phyloP scores from a whole-genome alignment of 2,329 filamentous ascomycete genomes.

The Teratosphaeria gauchensis region DNA sequence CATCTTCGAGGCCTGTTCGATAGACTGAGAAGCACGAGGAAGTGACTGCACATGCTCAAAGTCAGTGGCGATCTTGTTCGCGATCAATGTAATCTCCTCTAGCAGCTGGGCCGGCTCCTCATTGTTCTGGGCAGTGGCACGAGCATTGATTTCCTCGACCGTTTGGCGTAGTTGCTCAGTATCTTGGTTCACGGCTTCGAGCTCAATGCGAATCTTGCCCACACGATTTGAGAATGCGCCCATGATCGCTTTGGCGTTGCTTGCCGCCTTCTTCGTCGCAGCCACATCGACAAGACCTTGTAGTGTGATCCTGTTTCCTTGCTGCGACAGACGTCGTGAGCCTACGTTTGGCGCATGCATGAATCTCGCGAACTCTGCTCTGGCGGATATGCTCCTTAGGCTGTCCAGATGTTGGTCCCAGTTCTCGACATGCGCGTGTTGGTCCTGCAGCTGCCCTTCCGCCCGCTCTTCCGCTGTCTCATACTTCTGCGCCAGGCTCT shows the following conservation, averaged over 20 bases:
- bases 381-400: constrained; percentile 55
- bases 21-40: constrained; percentile 54
- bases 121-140: constrained; percentile 11
- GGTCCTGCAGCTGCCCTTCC: constrained; percentile 56
- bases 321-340: constrained; percentile 24
- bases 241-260: constrained; percentile 53
- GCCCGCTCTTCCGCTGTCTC: constrained; percentile 63
- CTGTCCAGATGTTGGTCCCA: constrained; percentile 62
- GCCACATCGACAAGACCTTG: constrained; percentile 69
- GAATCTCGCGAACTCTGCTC: constrained; percentile 51
- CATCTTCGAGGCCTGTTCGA: constrained; percentile 54
- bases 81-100: constrained; percentile 76
- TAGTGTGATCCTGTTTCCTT: constrained; percentile 47
- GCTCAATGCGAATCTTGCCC: constrained; percentile 30
- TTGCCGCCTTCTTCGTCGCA: constrained; percentile 62
- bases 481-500: constrained; percentile 61
- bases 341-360: constrained; percentile 15
- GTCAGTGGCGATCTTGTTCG: constrained; percentile 78
- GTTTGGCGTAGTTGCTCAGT: constrained; percentile 36
- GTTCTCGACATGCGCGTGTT: constrained; percentile 51
- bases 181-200: constrained; percentile 32
- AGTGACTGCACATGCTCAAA: constrained; percentile 67
- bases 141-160: constrained; percentile 33
- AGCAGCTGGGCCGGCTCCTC: constrained; percentile 60
- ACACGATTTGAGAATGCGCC: constrained; percentile 52